A percentile compares a stretch with the other conserved stretches of the same genome.
Evolutionary conservation across 2,329 filamentous ascomycete species (phyloP).

Genomic region (Aspergillus pseudoglaucus): DNA sequence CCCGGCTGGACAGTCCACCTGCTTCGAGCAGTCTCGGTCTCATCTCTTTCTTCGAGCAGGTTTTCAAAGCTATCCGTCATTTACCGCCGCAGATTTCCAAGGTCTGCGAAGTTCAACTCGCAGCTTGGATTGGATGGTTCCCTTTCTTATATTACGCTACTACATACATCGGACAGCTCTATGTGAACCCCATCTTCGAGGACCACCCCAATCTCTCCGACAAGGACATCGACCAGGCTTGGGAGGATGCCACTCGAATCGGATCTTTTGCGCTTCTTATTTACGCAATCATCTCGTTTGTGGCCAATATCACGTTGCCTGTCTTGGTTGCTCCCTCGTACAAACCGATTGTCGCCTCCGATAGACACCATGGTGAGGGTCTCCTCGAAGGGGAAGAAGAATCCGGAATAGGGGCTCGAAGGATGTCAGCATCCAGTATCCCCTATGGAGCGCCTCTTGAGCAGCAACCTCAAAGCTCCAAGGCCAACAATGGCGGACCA

Average conservation of each 20-base stretch:
- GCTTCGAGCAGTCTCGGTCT: constrained; percentile 58
- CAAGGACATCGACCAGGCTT: constrained; percentile 68
- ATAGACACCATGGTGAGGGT: constrained; percentile 4
- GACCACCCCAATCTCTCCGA: constrained; percentile 71
- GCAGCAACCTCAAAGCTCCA: constrained; percentile 19
- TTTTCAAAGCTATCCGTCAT: constrained; percentile 68
- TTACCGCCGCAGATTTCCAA: constrained; percentile 75
- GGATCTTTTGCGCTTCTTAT: constrained; percentile 85
- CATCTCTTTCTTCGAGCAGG: constrained; percentile 69
- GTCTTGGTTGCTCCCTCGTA: constrained; percentile 82
- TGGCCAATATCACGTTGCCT: constrained; percentile 74
- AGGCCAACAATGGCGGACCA: constrained; percentile 12
- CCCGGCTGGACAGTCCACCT: constrained; percentile 62
- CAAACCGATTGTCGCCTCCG: constrained; percentile 17
- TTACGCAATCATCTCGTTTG: constrained; percentile 78
- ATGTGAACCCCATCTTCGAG: constrained; percentile 74
- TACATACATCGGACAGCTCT: constrained; percentile 88
- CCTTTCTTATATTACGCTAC: constrained; percentile 93
- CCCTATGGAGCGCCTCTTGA: constrained; percentile 26
- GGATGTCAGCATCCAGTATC: constrained; percentile 27
- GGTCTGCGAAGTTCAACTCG: constrained; percentile 77
- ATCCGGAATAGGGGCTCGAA: constrained; percentile 11
- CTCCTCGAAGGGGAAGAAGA: constrained; percentile 15
- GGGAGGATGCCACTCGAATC: constrained; percentile 77
- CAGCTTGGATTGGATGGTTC: constrained; percentile 92